Conservation (phyloP, 2,329 filamentous ascomycete species). For the Cladophialophora psammophila region DNA sequence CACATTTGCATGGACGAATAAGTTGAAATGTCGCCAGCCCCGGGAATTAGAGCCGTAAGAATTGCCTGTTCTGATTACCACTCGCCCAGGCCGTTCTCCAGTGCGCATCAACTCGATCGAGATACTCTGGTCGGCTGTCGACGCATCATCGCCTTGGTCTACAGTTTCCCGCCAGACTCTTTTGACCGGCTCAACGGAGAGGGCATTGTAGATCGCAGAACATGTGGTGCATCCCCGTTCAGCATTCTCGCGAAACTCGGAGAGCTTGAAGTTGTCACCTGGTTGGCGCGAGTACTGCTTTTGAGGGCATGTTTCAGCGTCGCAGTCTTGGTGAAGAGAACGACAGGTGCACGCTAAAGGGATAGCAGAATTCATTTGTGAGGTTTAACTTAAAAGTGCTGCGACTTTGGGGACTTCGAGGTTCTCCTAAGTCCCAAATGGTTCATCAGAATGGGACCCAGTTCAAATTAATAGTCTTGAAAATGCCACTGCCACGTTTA, state of each 20-base stretch:
- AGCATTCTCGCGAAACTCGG: constrained; percentile 1
- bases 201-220: constrained; percentile 8
- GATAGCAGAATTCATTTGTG: neutral
- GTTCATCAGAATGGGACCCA: neutral
- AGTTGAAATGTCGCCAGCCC: constrained; percentile 13
- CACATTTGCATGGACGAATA: neutral
- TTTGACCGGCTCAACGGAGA: constrained; percentile 5
- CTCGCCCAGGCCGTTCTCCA: neutral
- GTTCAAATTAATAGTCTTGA: neutral
- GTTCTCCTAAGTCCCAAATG: neutral
- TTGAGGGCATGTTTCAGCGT: constrained; percentile 9
- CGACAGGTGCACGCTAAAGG: constrained; percentile 11
- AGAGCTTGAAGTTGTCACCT: constrained; percentile 5
- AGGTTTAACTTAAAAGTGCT: neutral
- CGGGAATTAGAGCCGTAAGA: neutral
- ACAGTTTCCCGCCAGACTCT: neutral
- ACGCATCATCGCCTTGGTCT: neutral
- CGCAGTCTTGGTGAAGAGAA: constrained; percentile 7
- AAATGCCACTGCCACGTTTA: neutral
- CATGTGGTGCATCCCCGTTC: constrained; percentile 2
- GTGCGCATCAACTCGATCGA: constrained; percentile 13
- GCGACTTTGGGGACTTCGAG: neutral
- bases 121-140: neutral
- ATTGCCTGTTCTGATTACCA: constrained; percentile 8
- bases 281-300: neutral